phyloP scores from a whole-genome alignment of 1,284 basidiomycete genomes.

The Boletus mariae region DNA sequence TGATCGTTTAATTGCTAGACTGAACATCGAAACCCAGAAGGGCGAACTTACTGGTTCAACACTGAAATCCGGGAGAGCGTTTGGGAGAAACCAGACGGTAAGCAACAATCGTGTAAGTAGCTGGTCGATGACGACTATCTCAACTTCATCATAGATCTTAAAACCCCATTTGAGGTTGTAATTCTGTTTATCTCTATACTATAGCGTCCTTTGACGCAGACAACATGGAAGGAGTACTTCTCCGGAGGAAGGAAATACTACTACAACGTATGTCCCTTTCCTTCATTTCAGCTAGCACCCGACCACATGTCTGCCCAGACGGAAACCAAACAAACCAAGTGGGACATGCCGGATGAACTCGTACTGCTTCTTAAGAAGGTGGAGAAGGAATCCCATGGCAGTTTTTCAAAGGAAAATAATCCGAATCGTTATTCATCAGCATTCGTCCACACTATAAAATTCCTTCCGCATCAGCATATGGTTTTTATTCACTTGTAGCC shows the following conservation, averaged over 20 bases:
- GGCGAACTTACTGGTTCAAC: constrained; percentile 86
- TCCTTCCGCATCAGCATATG: too few species aligned
- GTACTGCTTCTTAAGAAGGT: constrained; percentile 77
- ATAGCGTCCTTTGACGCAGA: constrained; percentile 82
- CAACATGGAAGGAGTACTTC: constrained; percentile 91
- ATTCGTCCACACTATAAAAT: too few species aligned
- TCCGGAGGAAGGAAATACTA: constrained; percentile 90
- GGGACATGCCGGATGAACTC: constrained; percentile 92
- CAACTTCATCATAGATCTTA: constrained; percentile 50
- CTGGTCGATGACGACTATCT: not conserved
- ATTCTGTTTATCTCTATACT: constrained; percentile 14
- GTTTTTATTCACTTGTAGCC: too few species aligned
- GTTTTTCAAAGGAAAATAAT: not conserved
- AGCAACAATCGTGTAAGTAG: constrained; percentile 17
- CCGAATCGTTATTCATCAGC: too few species aligned
- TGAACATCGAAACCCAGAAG: constrained; percentile 79
- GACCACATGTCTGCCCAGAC: constrained; percentile 44
- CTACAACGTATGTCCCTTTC: constrained; percentile 64
- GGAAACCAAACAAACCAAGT: constrained; percentile 85
- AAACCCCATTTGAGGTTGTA: constrained; percentile 76
- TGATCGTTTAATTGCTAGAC: constrained; percentile 43
- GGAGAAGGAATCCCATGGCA: constrained; percentile 61
- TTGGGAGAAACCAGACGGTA: constrained; percentile 86
- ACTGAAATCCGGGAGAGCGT: constrained; percentile 74
- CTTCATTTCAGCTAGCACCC: not conserved